Conservation (phyloP, 192 early-diverging fungal genomes). For the Paraglomus brasilianum region DNA sequence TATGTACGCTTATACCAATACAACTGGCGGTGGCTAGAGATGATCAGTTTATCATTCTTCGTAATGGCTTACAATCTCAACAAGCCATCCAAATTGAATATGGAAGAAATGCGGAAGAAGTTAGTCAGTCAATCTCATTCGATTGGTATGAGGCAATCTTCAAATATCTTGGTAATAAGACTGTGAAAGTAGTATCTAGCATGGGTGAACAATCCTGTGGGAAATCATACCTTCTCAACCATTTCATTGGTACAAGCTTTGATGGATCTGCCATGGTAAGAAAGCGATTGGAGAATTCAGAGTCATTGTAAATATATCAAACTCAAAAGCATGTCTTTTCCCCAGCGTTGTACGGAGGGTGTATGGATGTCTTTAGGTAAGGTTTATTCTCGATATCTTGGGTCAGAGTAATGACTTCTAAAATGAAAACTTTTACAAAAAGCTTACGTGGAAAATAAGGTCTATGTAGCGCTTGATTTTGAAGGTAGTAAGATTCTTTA, state of each 20-base stretch:
- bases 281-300: not conserved
- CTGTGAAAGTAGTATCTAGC: constrained; percentile 29
- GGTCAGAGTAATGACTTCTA: not conserved
- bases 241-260: constrained; percentile 24
- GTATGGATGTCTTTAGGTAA: constrained; percentile 32
- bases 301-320: not conserved
- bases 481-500: constrained; percentile 16
- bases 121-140: constrained; percentile 17
- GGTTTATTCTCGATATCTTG: not conserved
- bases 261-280: constrained; percentile 33
- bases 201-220: constrained; percentile 35
- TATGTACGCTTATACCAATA: constrained; percentile 18
- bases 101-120: constrained; percentile 1
- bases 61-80: constrained; percentile 20
- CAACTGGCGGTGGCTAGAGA: constrained; percentile 30
- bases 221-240: constrained; percentile 31
- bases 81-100: constrained; percentile 15
- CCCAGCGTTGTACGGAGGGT: constrained; percentile 33
- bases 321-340: not conserved
- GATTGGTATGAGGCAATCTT: constrained; percentile 32
- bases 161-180: constrained; percentile 19
- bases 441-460: constrained; percentile 17
- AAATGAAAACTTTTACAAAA: not conserved
- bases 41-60: constrained; percentile 23
- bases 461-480: constrained; percentile 35